These are phyloP conservation scores for Boletus bicolor DNA, from an alignment of 768 basidiomycete species.

Conservation along the genomic window DNA sequence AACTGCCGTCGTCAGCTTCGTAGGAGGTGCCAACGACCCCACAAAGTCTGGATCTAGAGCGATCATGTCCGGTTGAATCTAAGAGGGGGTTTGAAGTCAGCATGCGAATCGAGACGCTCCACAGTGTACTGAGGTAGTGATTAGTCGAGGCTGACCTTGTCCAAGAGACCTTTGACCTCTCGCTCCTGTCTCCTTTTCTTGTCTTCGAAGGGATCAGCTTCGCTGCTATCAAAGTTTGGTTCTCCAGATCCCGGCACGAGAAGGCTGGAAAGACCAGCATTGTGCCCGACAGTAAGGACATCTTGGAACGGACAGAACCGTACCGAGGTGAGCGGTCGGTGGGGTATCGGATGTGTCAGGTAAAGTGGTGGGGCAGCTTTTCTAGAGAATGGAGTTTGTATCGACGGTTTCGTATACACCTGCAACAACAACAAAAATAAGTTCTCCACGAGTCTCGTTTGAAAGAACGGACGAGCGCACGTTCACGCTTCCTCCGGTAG, in stretches of 20 bases:
- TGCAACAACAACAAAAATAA: constrained; percentile 25
- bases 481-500: constrained; percentile 80
- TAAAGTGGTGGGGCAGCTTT: constrained; percentile 74
- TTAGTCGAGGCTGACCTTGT: constrained; percentile 56
- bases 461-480: constrained; percentile 38
- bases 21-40: constrained; percentile 61
- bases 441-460: not conserved
- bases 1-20: constrained; percentile 53
- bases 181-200: constrained; percentile 78
- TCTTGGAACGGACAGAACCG: constrained; percentile 92
- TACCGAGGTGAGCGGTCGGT: constrained; percentile 68
- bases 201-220: constrained; percentile 94
- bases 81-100: not conserved
- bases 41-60: constrained; percentile 75
- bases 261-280: constrained; percentile 75
- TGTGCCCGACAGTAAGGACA: constrained; percentile 75
- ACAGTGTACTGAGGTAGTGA: no score
- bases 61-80: constrained; percentile 94
- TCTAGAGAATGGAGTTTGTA: constrained; percentile 51
- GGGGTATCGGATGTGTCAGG: constrained; percentile 81
- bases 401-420: constrained; percentile 71
- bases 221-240: constrained; percentile 89
- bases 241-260: constrained; percentile 92
- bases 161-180: constrained; percentile 86
- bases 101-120: not conserved